Base-by-base conservation (phyloP, 108 stramenopile genomes). In the Cylindrotheca closterium region DNA sequence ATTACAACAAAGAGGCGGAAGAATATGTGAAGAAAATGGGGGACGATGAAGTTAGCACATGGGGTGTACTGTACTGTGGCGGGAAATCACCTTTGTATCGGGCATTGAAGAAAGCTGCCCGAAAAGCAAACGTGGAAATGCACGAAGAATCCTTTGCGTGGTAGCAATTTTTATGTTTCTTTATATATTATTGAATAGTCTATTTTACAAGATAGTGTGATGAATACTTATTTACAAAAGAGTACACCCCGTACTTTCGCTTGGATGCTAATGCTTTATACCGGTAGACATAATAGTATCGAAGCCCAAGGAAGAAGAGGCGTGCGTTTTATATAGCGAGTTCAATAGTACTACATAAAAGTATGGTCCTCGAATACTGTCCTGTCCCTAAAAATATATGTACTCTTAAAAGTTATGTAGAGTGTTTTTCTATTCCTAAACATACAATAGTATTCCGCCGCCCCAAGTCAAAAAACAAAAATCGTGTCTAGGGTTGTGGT, bases 1-100 rank as follows among this genome's bases (percentile, higher is more conserved):
- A 59, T 17, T 30, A 65, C 23, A 63, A 19, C 33, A 25, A 59
- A 26, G 25, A 21, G 1, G 67, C 68, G 22, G 49, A 71, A 51
- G 48, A 54, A 30, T 70, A 51, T 30, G 75, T 76, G 30, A 70
- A 65, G 33, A 26, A 31, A 0, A 28, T 70, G 2, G 63, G 56
- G n/a, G 2, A 25, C 4, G 47, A 65, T 7, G 63, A 53, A 30
- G 37, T 70, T 34, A 33, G 47, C 1, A 76, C 75, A 1, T 76
- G 75, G 75, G 75, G 69, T 0, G 59, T 76, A 1, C 34, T 76
- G 55, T 76, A 70, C 46, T 76, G 75, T 48, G 75, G 75, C 30
- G 75, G 75, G n/a, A 55, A 48, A 22, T 21, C 33, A 30, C 28
- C 23, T 2, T 61, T 76, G 0, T 32, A 59, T 23, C 26, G 23